Evolutionary conservation across 176 grass and related monocot species (phyloP).

Genomic region (Ensete ventricosum): DNA sequence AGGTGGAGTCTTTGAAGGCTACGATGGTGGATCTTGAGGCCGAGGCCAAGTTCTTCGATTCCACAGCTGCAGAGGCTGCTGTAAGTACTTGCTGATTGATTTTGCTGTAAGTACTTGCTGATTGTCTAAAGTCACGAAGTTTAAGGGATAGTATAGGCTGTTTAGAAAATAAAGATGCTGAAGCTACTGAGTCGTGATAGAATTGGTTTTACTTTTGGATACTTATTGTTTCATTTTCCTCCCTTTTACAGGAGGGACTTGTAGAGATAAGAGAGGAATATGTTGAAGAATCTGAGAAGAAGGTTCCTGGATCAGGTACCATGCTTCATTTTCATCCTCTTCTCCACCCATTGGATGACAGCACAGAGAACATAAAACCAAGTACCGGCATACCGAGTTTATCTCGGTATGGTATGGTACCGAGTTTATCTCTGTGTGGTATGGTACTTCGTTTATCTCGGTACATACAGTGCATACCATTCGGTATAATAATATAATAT

Average conservation of each 20-base stretch:
- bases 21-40: constrained; percentile 62
- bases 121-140: not conserved
- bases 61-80: constrained; percentile 42
- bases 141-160: not conserved
- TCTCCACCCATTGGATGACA: not conserved
- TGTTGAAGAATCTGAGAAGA: constrained; percentile 40
- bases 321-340: constrained; percentile 17
- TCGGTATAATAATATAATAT: too few species aligned
- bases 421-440: too few species aligned
- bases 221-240: constrained; percentile 6
- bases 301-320: constrained; percentile 33
- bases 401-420: too few species aligned
- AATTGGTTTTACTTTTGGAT: not conserved
- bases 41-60: constrained; percentile 66
- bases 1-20: constrained; percentile 62
- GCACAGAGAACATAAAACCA: too few species aligned
- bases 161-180: constrained; percentile 1
- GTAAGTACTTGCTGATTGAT: constrained; percentile 32
- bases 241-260: constrained; percentile 62
- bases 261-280: constrained; percentile 98
- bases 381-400: too few species aligned
- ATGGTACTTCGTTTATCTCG: too few species aligned
- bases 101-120: constrained; percentile 29
- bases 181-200: not conserved
- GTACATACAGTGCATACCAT: too few species aligned